A percentile compares a stretch with the other conserved stretches of the same genome.
Evolutionary conservation across 1,284 basidiomycete species (phyloP).

Genomic region (Cryptococcus sp.): DNA sequence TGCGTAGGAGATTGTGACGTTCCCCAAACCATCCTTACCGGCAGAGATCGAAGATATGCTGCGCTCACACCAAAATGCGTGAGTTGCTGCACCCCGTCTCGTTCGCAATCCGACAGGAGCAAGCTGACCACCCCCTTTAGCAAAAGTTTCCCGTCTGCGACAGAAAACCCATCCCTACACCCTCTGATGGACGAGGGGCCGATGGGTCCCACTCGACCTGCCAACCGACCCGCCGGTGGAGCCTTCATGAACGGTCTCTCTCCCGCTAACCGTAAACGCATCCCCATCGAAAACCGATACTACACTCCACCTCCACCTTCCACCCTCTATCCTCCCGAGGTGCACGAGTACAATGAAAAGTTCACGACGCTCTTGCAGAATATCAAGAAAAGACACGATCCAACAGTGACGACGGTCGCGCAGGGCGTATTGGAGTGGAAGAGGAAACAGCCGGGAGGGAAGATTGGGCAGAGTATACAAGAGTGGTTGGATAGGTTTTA

Average conservation of each 20-base stretch:
- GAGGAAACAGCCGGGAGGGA: conserved; percentile 44
- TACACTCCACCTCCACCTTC: conserved; percentile 64
- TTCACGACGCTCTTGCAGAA: conserved; percentile 84
- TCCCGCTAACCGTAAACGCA: conserved; percentile 21
- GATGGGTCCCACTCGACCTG: conserved; percentile 16
- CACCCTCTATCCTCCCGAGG: conserved; percentile 81
- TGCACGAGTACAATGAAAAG: conserved; percentile 85
- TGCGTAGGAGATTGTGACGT: conserved; percentile 76
- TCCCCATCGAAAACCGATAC: conserved; percentile 60
- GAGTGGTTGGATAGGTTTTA: conserved; percentile 97
- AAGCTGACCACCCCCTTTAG: too few species aligned
- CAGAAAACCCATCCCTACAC: conserved; percentile 45
- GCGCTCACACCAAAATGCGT: conserved; percentile 28
- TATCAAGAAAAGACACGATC: conserved; percentile 94
- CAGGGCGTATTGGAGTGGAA: conserved; percentile 70
- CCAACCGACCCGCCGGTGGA: conserved; percentile 9
- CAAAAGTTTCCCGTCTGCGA: conserved; percentile 37
- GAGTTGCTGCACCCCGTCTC: neutral
- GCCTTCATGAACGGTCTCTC: neutral
- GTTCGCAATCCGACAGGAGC: neutral
- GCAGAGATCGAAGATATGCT: conserved; percentile 64
- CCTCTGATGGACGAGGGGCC: conserved; percentile 42
- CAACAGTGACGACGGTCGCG: conserved; percentile 93
- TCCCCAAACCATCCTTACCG: conserved; percentile 69
- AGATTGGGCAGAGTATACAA: conserved; percentile 76